Percentiles rank a stretch among this genome's conserved stretches.
Conservation (phyloP, 345 rosid genomes). For the sweet orange (Citrus sinensis) region DVS_A1.0 CM039167.1:10996001-10996500, state of each 20-base stretch:
- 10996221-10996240: neutral
- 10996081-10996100: neutral
- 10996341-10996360: neutral
- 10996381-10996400: neutral
- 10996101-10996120: neutral
- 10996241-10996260: neutral
- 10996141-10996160: too few relatives aligned
- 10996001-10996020: neutral
- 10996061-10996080: neutral
- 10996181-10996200: neutral
- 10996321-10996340: neutral
- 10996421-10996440: neutral
- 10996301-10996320: neutral
- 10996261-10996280: neutral
- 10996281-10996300: neutral
- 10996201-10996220: neutral
- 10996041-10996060: neutral
- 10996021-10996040: neutral
- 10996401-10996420: neutral
- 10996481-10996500: neutral
- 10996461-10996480: neutral
- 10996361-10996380: neutral
- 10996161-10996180: neutral
- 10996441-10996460: neutral
- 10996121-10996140: neutral